A percentile compares a stretch with the other conserved stretches of the same genome.
Evolutionary conservation across 176 grass and related monocot species (phyloP).

Genomic region (Stipa capillata): DNA sequence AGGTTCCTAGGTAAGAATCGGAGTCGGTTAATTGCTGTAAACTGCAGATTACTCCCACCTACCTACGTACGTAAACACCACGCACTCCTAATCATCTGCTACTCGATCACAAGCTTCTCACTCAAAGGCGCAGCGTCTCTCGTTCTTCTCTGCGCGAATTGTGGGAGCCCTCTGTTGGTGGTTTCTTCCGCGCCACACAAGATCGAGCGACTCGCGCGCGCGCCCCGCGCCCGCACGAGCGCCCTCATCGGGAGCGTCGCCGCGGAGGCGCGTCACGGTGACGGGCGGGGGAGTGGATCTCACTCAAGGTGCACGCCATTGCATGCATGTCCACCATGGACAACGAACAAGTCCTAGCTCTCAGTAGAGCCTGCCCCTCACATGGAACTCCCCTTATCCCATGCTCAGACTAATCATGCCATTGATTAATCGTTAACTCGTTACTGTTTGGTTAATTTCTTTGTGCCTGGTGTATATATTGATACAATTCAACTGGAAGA

Average conservation of each 20-base stretch:
- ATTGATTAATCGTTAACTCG: neutral
- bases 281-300: slow-evolving; percentile 38
- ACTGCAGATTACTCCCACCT: slow-evolving; percentile 36
- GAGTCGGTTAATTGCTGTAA: slow-evolving; percentile 37
- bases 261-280: slow-evolving; percentile 10
- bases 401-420: neutral
- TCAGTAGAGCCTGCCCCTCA: neutral
- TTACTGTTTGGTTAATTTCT: neutral
- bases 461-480: neutral
- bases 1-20: slow-evolving; percentile 8
- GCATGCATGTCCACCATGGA: neutral
- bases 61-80: neutral
- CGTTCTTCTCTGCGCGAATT: neutral
- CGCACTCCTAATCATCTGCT: slow-evolving; percentile 55
- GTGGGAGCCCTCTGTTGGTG: neutral
- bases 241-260: slow-evolving; percentile 18
- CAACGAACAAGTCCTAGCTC: slow-evolving; percentile 16
- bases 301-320: slow-evolving; percentile 36
- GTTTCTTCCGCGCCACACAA: slow-evolving; percentile 11
- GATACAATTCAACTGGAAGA: neutral
- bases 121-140: slow-evolving; percentile 22
- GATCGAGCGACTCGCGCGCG: neutral
- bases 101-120: slow-evolving; percentile 3
- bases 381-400: slow-evolving; percentile 26
- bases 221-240: slow-evolving; percentile 27